Base-by-base conservation (phyloP, 345 rosid species). In the Turnera subulata region DNA sequence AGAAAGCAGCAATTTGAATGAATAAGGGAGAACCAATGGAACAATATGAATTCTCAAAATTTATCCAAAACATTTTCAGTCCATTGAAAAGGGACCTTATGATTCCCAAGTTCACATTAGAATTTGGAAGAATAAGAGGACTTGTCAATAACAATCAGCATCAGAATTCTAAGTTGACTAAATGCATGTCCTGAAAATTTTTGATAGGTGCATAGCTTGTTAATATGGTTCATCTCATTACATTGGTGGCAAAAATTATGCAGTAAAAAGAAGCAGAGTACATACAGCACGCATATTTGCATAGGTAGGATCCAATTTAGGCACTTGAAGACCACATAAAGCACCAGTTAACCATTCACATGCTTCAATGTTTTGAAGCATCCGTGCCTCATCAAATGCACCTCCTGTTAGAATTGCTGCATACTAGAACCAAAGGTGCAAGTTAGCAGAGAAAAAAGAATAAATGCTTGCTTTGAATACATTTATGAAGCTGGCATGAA, bases 291-390 rank as follows among this genome's bases (percentile, higher is more conserved):
- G 80, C 87, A 87, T 82, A 50, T 88, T 85, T 22, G 91, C 92
- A 72, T 84, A 90, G 61, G 50, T 40, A 16, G 95, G 76, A 73
- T 90, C 99, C 79, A 93, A 35, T 71, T 80, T 84, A 55, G 99
- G 97, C 61, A 73, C 87, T 77, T 87, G 81, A 59, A 90, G 89
- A 50, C 85, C 92, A 66, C 58, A 77, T 49, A 88, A 76, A 67
- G 86, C 91, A 80, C 77, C 79, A 65, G 95, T 83, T 67, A 93
- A 75, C 99, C 99, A 93, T 77, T 93, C 99, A 60, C 99, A 93
- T 60, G 96, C 97, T 73, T 90, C 99, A 53, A 90, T 79, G 66
- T 90, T 93, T 70, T 88, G 84, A 65, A 80, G 86, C 96, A 93
- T 90, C 65, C 63, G 84, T 47, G 82, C 87, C 70, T 93, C 99